Conservation (phyloP, 345 rosid genomes). For the Salix viminalis region DNA sequence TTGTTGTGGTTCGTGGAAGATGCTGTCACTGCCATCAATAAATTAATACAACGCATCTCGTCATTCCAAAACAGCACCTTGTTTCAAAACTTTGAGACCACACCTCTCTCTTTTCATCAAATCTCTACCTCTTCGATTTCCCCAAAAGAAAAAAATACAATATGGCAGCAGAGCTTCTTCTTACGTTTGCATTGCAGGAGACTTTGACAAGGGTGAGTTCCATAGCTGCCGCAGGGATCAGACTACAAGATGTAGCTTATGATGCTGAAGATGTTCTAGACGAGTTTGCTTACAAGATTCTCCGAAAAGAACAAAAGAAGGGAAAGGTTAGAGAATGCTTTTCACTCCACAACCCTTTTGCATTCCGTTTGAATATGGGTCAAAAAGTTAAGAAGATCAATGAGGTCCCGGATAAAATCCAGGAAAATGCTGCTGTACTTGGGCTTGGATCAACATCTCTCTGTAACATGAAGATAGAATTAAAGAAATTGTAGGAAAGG, state of each 20-base stretch:
- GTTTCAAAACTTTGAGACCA: no score
- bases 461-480: background rate
- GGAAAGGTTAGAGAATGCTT: background rate
- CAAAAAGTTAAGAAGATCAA: background rate
- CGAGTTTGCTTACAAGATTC: background rate
- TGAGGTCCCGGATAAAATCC: background rate
- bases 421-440: background rate
- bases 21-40: no score
- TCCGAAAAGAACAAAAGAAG: background rate
- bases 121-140: no score
- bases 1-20: no score
- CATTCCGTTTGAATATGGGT: background rate
- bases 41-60: no score
- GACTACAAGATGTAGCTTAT: background rate
- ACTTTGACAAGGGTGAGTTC: background rate
- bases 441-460: background rate
- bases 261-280: constrained; percentile 3
- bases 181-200: background rate
- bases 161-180: background rate
- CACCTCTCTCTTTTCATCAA: no score
- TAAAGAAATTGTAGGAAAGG: constrained; percentile 10
- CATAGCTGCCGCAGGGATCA: background rate
- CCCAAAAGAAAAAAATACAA: no score
- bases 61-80: no score
- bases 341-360: background rate